A percentile compares a stretch with the other conserved stretches of the same genome.
Conservation (phyloP, 2,329 filamentous ascomycete genomes). For the Botrytis fabae region DNA sequence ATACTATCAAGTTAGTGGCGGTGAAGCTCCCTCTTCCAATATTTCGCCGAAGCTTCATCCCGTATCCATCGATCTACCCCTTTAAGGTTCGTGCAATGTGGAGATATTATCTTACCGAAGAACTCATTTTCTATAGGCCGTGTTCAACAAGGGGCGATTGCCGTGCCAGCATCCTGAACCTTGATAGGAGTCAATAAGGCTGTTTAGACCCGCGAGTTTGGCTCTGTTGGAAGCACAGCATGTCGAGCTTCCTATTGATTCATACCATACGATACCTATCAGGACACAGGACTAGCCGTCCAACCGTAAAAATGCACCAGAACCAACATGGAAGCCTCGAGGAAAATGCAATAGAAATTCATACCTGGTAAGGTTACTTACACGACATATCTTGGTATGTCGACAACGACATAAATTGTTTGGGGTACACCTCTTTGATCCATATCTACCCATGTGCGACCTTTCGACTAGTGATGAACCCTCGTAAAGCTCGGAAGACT, state of each 20-base stretch:
- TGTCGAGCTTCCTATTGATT: background rate
- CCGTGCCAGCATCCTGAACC: background rate
- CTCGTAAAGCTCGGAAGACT: background rate
- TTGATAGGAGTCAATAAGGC: conserved; percentile 4
- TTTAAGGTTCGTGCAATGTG: background rate
- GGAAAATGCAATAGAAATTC: no score
- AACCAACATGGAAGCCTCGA: background rate
- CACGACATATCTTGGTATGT: background rate
- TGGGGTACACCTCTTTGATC: background rate
- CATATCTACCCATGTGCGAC: background rate
- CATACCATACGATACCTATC: background rate
- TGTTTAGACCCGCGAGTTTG: conserved; percentile 10
- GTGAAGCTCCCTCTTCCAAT: background rate
- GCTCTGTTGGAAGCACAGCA: background rate
- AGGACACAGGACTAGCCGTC: background rate
- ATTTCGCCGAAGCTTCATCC: conserved; percentile 3
- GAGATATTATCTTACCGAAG: background rate
- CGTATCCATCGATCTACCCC: conserved; percentile 7
- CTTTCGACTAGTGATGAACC: no score
- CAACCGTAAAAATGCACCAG: background rate
- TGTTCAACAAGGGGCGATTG: background rate
- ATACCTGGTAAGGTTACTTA: background rate
- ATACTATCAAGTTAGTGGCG: background rate
- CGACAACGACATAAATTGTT: background rate
- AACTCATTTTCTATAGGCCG: background rate